Evolutionary conservation across 805 yeast genomes (phyloP).

Genomic region (Candida montana): DNA sequence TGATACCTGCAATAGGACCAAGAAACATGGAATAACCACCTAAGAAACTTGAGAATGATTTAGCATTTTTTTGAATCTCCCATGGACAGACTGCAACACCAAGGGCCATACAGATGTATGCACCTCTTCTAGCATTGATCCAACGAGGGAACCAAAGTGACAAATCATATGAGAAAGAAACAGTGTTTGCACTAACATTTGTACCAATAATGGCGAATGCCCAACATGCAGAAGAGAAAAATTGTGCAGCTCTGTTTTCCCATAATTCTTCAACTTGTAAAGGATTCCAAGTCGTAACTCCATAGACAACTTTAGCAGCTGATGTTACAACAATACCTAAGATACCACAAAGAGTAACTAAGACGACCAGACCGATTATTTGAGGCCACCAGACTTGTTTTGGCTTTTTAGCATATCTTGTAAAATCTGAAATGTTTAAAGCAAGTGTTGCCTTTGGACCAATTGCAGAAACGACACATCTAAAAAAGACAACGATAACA

Average conservation of each 20-base stretch:
- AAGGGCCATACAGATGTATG: slow-evolving; percentile 57
- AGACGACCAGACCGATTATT: slow-evolving; percentile 26
- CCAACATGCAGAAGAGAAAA: slow-evolving; percentile 19
- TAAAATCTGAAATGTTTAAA: slow-evolving; percentile 34
- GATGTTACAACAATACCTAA: slow-evolving; percentile 31
- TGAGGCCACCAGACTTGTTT: slow-evolving; percentile 28
- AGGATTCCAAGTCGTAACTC: slow-evolving; percentile 41
- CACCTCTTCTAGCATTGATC: slow-evolving; percentile 58
- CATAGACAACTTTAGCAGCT: slow-evolving; percentile 31
- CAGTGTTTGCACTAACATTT: slow-evolving; percentile 63
- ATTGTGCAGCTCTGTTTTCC: slow-evolving; percentile 23
- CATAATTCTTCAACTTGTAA: slow-evolving; percentile 33
- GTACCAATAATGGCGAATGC: slow-evolving; percentile 46
- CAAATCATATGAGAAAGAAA: slow-evolving; percentile 54
- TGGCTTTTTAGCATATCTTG: slow-evolving; percentile 31
- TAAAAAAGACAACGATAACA: slow-evolving; percentile 20
- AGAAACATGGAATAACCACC: slow-evolving; percentile 76
- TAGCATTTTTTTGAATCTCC: slow-evolving; percentile 50
- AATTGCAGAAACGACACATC: slow-evolving; percentile 27
- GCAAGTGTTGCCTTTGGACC: slow-evolving; percentile 35
- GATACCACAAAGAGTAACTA: slow-evolving; percentile 26
- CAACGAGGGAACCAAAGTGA: slow-evolving; percentile 52
- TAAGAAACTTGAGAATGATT: slow-evolving; percentile 66
- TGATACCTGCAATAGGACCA: slow-evolving; percentile 72
- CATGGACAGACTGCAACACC: slow-evolving; percentile 75